A percentile compares a stretch with the other conserved stretches of the same genome.
Evolutionary conservation across 768 basidiomycete genomes (phyloP).

Genomic region (Mycena sanguinolenta): DNA sequence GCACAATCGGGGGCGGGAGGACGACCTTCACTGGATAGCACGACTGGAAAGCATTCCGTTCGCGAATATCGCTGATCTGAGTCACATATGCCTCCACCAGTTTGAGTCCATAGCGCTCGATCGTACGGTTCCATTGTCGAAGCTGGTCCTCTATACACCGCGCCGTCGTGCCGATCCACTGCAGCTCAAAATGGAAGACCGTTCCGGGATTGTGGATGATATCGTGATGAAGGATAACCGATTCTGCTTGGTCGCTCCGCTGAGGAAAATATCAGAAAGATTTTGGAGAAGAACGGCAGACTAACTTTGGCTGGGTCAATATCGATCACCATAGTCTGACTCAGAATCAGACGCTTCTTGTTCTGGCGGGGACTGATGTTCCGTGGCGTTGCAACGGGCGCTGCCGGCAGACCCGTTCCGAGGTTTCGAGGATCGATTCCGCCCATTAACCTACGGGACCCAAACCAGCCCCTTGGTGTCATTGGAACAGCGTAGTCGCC

Average conservation of each 20-base stretch:
- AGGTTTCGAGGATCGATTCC: conserved; percentile 49
- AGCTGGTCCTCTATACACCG: conserved; percentile 91
- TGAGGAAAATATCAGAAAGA: conserved; percentile 43
- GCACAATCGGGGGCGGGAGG: conserved; percentile 78
- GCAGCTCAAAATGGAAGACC: conserved; percentile 96
- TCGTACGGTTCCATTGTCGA: conserved; percentile 82
- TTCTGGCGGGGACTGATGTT: conserved; percentile 58
- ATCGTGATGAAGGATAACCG: conserved; percentile 92
- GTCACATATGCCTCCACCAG: conserved; percentile 95
- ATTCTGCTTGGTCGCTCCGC: conserved; percentile 90
- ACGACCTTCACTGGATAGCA: conserved; percentile 88
- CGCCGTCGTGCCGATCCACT: conserved; percentile 97
- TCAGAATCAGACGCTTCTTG: conserved; percentile 78
- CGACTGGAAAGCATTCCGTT: conserved; percentile 91
- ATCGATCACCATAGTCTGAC: conserved; percentile 93
- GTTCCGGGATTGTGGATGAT: conserved; percentile 95
- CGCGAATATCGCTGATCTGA: conserved; percentile 89
- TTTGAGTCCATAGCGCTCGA: conserved; percentile 91
- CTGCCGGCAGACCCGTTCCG: conserved; percentile 38
- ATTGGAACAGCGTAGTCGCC: conserved; percentile 80
- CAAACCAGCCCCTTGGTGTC: conserved; percentile 84
- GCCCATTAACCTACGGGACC: conserved; percentile 62
- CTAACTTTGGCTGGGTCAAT: conserved; percentile 81
- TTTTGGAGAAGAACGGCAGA: conserved; percentile 11
- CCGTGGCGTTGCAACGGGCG: conserved; percentile 48